phyloP scores from a whole-genome alignment of 441 rosid species.

The Syzygium malaccense region DNA sequence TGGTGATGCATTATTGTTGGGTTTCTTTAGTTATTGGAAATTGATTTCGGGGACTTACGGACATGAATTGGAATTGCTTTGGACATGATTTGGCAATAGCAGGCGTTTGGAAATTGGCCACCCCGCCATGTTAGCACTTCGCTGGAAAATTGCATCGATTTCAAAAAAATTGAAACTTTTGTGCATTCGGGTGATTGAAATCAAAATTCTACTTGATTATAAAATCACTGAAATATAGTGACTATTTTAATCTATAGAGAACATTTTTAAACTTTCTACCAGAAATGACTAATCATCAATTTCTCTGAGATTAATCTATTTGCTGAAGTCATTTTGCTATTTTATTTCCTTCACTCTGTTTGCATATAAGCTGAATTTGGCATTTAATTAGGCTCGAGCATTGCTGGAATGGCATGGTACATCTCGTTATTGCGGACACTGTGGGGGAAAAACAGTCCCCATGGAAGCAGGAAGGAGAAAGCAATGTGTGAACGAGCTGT shows the following conservation, averaged over 20 bases:
- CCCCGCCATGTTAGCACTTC: neutral
- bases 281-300: neutral
- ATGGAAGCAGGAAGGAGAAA: constrained; percentile 80
- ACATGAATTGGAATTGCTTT: neutral
- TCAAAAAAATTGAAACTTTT: neutral
- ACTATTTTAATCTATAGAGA: neutral
- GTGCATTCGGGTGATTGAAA: neutral
- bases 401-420: constrained; percentile 77
- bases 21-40: neutral
- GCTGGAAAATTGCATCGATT: neutral
- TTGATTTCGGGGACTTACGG: neutral
- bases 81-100: neutral
- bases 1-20: neutral
- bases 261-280: neutral
- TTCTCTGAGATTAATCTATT: neutral
- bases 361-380: neutral
- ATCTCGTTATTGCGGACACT: constrained; percentile 68
- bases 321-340: neutral
- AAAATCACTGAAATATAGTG: neutral
- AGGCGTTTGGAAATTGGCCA: neutral
- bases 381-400: constrained; percentile 60
- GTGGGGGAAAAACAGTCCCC: constrained; percentile 57
- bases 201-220: neutral
- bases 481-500: constrained; percentile 54
- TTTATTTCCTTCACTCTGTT: neutral